phyloP scores from a whole-genome alignment of 306 rosid genomes.

The Amphicarpaea edgeworthii region DNA sequence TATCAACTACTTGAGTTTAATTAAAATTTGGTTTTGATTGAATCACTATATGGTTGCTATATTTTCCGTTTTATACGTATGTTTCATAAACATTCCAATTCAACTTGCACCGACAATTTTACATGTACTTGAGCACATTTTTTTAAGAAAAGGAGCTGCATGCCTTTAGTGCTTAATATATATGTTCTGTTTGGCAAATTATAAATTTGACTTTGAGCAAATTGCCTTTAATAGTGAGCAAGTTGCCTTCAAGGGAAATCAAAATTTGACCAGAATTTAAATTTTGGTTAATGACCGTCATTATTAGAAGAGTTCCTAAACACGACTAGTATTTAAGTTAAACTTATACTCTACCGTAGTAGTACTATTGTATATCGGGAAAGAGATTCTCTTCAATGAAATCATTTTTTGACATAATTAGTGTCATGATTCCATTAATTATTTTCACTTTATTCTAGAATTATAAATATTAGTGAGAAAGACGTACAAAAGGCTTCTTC shows the following conservation, averaged over 20 bases:
- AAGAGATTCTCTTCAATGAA: too few relatives aligned
- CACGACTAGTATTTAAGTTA: too few relatives aligned
- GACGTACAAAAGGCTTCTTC: too few relatives aligned
- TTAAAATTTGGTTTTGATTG: slow-evolving; percentile 7
- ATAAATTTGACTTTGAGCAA: background rate
- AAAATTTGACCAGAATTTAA: background rate
- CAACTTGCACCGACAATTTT: background rate
- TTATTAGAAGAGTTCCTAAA: background rate
- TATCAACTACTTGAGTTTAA: background rate
- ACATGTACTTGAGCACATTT: background rate
- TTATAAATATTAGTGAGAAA: too few relatives aligned
- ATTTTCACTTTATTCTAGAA: too few relatives aligned
- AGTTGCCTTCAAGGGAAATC: background rate
- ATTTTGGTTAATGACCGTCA: background rate
- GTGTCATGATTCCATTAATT: too few relatives aligned
- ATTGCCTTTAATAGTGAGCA: background rate
- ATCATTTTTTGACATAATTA: too few relatives aligned
- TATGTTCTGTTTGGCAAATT: too few relatives aligned
- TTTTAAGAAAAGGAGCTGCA: too few relatives aligned
- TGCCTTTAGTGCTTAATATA: too few relatives aligned
- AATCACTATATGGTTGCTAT: background rate
- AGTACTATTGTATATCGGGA: too few relatives aligned
- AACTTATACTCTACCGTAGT: too few relatives aligned
- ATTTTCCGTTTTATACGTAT: background rate
- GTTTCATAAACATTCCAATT: background rate